Percentiles rank a stretch among this genome's conserved stretches.
These are phyloP conservation scores for Epichloe coenophiala DNA, from an alignment of 2,329 filamentous ascomycete species.

Conservation along the genomic window DNA sequence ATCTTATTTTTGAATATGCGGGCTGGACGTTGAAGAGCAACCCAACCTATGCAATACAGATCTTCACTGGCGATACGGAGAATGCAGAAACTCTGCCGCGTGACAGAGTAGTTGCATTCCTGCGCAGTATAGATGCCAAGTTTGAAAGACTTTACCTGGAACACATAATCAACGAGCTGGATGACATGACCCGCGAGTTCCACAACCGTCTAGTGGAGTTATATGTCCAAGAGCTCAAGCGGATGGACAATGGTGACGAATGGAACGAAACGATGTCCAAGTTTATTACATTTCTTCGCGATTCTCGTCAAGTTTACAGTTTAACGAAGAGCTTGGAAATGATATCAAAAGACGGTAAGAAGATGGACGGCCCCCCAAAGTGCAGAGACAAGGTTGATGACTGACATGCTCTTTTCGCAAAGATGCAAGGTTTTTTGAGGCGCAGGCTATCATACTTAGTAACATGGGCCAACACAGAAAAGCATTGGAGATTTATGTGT, in stretches of 20 bases:
- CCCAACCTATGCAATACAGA: conserved; percentile 70
- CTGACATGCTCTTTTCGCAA: conserved; percentile 5
- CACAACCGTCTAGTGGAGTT: conserved; percentile 74
- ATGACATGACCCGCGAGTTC: conserved; percentile 72
- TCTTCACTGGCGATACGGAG: conserved; percentile 86
- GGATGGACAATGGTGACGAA: conserved; percentile 28
- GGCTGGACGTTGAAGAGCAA: conserved; percentile 71
- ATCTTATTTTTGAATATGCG: conserved; percentile 81
- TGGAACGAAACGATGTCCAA: conserved; percentile 48
- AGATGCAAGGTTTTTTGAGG: conserved; percentile 87
- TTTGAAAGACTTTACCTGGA: conserved; percentile 78
- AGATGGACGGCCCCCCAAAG: neutral
- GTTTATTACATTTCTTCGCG: conserved; percentile 61
- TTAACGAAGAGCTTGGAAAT: conserved; percentile 62
- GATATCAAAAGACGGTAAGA: conserved; percentile 65
- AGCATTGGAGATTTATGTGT: conserved; percentile 94
- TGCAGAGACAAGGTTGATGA: neutral
- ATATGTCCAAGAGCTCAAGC: conserved; percentile 42
- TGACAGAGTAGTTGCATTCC: conserved; percentile 59
- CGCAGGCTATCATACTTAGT: conserved; percentile 78
- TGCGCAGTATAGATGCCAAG: conserved; percentile 52
- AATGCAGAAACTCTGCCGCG: conserved; percentile 85
- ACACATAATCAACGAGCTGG: conserved; percentile 77
- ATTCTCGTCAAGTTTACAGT: conserved; percentile 64
- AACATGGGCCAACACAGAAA: conserved; percentile 95